Evolutionary conservation across 768 basidiomycete species (phyloP).

Genomic region (Lactarius sanguifluus): DNA sequence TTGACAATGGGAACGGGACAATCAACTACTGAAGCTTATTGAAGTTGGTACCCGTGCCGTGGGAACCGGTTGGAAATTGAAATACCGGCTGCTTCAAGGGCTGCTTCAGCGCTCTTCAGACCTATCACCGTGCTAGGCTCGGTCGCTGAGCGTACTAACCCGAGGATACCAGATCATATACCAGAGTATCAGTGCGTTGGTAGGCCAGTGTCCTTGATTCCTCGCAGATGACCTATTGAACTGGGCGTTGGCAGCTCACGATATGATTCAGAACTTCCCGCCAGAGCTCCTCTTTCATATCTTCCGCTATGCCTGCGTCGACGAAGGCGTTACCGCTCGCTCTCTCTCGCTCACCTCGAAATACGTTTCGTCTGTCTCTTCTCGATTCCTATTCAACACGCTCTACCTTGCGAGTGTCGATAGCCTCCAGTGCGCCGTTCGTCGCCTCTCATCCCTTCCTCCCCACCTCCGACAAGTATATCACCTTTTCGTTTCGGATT

Average conservation of each 20-base stretch:
- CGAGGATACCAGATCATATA: background rate
- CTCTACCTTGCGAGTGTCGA: conserved; percentile 10
- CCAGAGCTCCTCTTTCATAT: conserved; percentile 24
- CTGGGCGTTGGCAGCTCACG: background rate
- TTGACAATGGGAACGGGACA: background rate
- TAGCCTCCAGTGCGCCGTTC: conserved; percentile 8
- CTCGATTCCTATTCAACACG: conserved; percentile 23
- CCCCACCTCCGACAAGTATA: conserved; percentile 12
- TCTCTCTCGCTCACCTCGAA: conserved; percentile 21
- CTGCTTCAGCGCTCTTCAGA: background rate
- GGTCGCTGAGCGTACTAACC: background rate
- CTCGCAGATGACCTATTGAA: background rate
- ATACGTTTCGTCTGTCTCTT: conserved; percentile 13
- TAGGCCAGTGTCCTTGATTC: background rate
- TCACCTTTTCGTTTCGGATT: conserved; percentile 24
- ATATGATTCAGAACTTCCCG: conserved; percentile 20
- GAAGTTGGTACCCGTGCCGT: background rate
- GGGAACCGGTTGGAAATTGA: background rate
- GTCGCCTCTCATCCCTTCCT: conserved; percentile 17
- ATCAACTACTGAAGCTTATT: background rate
- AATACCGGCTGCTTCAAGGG: no score
- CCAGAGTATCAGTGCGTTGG: background rate
- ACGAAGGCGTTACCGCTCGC: conserved; percentile 19
- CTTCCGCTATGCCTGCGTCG: conserved; percentile 24
- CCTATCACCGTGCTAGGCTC: background rate